These are phyloP conservation scores for Panellus pusillus DNA, from an alignment of 768 basidiomycete genomes.

Conservation along the genomic window DNA sequence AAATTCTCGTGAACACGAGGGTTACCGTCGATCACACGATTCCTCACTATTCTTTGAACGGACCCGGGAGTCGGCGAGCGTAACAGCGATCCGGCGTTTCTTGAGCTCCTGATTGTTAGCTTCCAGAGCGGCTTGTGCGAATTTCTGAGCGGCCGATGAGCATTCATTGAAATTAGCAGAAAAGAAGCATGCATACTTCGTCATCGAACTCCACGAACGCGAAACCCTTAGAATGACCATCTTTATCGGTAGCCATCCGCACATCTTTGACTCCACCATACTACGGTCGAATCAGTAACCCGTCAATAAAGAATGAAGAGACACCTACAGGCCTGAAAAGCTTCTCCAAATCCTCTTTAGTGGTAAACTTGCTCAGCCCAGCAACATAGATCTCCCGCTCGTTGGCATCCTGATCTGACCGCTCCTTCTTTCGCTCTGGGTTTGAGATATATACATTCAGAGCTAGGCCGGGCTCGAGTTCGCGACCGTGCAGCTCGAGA, in stretches of 20 bases:
- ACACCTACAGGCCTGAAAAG: conserved; percentile 72
- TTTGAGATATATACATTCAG: conserved; percentile 87
- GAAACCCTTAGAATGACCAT: conserved; percentile 76
- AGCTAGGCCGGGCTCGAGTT: conserved; percentile 66
- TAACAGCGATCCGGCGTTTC: conserved; percentile 87
- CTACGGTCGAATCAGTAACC: conserved; percentile 37
- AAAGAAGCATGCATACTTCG: conserved; percentile 53
- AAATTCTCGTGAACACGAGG: not conserved
- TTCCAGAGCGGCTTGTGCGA: conserved; percentile 67
- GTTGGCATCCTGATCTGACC: conserved; percentile 86
- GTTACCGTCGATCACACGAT: not conserved
- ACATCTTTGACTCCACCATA: conserved; percentile 83
- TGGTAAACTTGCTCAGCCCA: conserved; percentile 77
- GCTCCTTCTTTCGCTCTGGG: conserved; percentile 83
- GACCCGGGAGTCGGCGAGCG: conserved; percentile 74
- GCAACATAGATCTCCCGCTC: conserved; percentile 87
- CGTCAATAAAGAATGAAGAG: not conserved
- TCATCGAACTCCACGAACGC: conserved; percentile 91
- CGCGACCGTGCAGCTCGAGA: conserved; percentile 74
- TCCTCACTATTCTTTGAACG: conserved; percentile 52
- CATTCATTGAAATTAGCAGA: not conserved
- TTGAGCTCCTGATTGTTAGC: conserved; percentile 89
- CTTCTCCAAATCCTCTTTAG: conserved; percentile 72
- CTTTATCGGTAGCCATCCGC: conserved; percentile 72
- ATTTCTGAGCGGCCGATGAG: conserved; percentile 43